phyloP scores from a whole-genome alignment of 2,329 filamentous ascomycete species.

The Cordyceps tenuipes region DNA sequence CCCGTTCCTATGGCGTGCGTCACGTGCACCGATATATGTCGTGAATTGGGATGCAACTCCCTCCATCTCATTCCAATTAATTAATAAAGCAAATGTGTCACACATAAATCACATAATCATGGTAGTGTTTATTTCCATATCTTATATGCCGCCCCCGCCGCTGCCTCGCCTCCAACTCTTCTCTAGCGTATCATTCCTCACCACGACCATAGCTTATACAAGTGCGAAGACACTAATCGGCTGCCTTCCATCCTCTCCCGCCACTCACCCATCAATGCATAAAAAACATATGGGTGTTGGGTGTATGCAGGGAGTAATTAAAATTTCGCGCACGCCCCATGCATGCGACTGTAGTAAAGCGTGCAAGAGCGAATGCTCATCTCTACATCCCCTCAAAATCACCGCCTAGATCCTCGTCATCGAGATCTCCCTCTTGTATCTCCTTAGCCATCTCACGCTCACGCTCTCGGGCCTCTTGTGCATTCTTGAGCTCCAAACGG shows the following conservation, averaged over 20 bases:
- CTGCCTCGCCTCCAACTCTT: neutral
- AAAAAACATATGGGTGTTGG: neutral
- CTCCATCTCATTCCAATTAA: neutral
- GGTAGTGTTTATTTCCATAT: neutral
- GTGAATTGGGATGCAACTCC: neutral
- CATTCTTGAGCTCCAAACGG: constrained; percentile 91
- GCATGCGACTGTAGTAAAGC: neutral
- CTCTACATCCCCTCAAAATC: constrained; percentile 78
- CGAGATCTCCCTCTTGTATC: constrained; percentile 94
- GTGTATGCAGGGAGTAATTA: neutral
- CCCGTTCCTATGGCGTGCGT: neutral
- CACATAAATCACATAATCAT: neutral
- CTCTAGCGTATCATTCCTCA: constrained; percentile 2
- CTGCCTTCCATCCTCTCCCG: neutral
- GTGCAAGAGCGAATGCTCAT: neutral
- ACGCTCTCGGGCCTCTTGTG: constrained; percentile 92
- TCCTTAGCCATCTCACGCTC: constrained; percentile 98
- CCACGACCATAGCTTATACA: constrained; percentile 7
- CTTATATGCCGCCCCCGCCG: neutral
- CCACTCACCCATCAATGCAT: neutral
- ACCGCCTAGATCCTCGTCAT: constrained; percentile 90
- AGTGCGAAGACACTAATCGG: neutral
- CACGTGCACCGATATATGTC: constrained; percentile 6
- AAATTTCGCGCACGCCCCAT: neutral
- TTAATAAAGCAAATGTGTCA: neutral